phyloP scores from a whole-genome alignment of 106 monocot genomes.

The Dactylorhiza incarnata region DNA sequence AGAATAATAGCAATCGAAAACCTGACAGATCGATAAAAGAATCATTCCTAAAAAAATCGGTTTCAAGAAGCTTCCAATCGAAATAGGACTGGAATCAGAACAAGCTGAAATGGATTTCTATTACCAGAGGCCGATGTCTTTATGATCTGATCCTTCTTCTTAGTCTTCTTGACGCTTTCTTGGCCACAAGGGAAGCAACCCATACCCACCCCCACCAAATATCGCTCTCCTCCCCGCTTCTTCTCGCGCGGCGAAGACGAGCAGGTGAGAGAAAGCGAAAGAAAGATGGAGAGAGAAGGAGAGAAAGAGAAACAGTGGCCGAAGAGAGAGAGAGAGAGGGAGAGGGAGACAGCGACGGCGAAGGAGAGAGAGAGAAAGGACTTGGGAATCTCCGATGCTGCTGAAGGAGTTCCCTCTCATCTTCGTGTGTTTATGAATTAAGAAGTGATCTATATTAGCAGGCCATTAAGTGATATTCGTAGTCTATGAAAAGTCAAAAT shows the following conservation, averaged over 20 bases:
- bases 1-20: neutral
- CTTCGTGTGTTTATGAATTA: no score
- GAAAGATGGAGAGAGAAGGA: neutral
- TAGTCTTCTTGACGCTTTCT: conserved; percentile 3
- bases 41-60: neutral
- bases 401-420: no score
- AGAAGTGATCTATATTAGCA: no score
- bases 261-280: neutral
- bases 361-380: neutral
- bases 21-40: neutral
- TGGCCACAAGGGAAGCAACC: neutral
- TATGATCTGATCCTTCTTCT: conserved; percentile 6
- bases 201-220: neutral
- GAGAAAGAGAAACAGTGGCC: neutral
- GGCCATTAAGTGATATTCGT: no score
- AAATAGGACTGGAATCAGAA: neutral
- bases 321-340: neutral
- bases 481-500: no score
- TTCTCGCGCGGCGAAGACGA: neutral
- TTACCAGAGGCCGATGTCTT: conserved; percentile 1
- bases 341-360: neutral
- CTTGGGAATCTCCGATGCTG: conserved; percentile 1
- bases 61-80: neutral
- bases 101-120: neutral
- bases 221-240: neutral